phyloP scores from a whole-genome alignment of 2,329 filamentous ascomycete species.

The Rhinocladiella similis region DNA sequence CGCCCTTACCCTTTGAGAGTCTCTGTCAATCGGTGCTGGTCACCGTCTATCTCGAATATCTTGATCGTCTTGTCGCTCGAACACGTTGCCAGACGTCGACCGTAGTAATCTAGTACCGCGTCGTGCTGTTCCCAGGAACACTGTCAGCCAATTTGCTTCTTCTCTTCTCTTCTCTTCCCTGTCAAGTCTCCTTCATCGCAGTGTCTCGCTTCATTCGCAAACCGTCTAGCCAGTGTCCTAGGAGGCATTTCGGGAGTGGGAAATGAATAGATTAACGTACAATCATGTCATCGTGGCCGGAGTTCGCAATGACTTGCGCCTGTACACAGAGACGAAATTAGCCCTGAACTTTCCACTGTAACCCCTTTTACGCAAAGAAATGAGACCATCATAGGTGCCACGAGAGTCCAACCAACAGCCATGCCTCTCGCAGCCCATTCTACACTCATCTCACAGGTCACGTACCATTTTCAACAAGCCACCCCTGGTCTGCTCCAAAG shows the following conservation, averaged over 20 bases:
- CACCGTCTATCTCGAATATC: conserved; percentile 96
- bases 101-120: conserved; percentile 98
- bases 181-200: no score
- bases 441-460: background rate
- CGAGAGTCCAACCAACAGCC: background rate
- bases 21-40: conserved; percentile 84
- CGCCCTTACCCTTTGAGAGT: conserved; percentile 80
- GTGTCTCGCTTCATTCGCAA: no score
- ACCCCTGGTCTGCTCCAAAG: background rate
- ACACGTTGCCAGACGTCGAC: conserved; percentile 91
- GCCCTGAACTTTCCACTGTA: background rate
- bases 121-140: conserved; percentile 70
- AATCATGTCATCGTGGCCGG: conserved; percentile 99
- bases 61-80: conserved; percentile 98
- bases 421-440: background rate
- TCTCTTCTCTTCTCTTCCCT: background rate
- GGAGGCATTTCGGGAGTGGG: no score
- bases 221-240: no score
- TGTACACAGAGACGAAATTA: conserved; percentile 33
- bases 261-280: conserved; percentile 52
- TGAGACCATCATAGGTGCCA: no score
- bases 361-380: no score
- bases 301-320: conserved; percentile 80
- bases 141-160: background rate
- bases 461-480: conserved; percentile 14